Evolutionary conservation across 2,329 filamentous ascomycete species (phyloP).

Genomic region (Cladosporium colombiae): DNA sequence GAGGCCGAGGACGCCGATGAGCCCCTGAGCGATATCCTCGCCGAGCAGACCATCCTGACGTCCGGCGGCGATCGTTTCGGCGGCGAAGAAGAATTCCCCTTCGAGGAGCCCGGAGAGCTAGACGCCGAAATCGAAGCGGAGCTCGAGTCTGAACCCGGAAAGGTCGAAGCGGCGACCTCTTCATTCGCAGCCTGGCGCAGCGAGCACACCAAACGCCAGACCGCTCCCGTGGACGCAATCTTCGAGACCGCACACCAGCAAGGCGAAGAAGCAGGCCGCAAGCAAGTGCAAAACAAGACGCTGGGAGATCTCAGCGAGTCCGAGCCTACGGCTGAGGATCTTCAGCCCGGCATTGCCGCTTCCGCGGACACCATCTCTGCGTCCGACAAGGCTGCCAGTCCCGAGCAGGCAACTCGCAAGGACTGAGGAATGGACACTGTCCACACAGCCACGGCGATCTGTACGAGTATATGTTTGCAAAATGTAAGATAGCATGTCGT

Average conservation of each 20-base stretch:
- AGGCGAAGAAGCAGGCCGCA: conserved; percentile 13
- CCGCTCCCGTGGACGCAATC: not conserved
- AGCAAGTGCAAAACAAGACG: not conserved
- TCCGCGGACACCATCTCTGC: not conserved
- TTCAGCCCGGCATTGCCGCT: conserved; percentile 11
- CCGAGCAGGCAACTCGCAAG: not conserved
- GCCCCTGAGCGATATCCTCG: not conserved
- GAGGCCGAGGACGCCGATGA: conserved; percentile 14
- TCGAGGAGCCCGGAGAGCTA: conserved; percentile 27
- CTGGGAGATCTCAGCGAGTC: conserved; percentile 5
- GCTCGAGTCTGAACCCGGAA: conserved; percentile 7
- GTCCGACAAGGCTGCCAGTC: conserved; percentile 9
- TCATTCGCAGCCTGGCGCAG: conserved; percentile 25
- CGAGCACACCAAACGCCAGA: conserved; percentile 22
- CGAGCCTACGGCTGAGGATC: conserved; percentile 3
- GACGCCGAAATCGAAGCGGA: conserved; percentile 21
- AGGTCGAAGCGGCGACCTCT: not conserved
- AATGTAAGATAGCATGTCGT: not conserved
- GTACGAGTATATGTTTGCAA: not conserved
- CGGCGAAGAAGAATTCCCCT: conserved; percentile 31
- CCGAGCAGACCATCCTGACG: conserved; percentile 28
- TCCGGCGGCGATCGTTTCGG: conserved; percentile 33
- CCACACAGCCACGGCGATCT: not conserved
- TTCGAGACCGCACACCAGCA: conserved; percentile 3
- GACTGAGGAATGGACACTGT: not conserved